These are phyloP conservation scores for Arthroderma sp. DNA, from an alignment of 2,329 filamentous ascomycete species.

Conservation along the genomic window DNA sequence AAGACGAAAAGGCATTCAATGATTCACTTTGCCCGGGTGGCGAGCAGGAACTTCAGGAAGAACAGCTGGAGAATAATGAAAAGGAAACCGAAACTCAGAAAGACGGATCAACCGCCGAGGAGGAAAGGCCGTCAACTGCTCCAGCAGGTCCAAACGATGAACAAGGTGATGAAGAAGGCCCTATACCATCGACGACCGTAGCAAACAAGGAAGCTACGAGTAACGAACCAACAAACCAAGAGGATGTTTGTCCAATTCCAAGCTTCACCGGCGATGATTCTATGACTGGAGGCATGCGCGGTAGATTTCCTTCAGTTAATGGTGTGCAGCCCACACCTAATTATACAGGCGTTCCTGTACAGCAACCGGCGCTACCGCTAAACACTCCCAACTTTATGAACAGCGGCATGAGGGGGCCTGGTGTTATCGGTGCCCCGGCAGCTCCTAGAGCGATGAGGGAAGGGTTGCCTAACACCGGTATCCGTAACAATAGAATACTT, in stretches of 20 bases:
- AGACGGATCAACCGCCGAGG: background rate
- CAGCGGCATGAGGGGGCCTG: slow-evolving; percentile 35
- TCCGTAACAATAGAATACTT: slow-evolving; percentile 48
- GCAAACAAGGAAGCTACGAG: background rate
- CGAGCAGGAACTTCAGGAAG: slow-evolving; percentile 21
- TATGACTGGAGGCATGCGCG: background rate
- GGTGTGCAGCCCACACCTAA: too few species aligned
- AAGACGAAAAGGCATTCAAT: slow-evolving; percentile 12
- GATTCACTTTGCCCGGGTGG: slow-evolving; percentile 23
- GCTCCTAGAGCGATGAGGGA: slow-evolving; percentile 92
- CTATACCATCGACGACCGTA: background rate
- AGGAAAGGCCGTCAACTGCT: background rate
- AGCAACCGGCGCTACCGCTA: slow-evolving; percentile 8
- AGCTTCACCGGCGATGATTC: background rate
- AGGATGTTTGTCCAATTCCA: slow-evolving; percentile 1
- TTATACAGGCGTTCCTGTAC: background rate
- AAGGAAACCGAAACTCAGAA: background rate
- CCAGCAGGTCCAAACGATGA: background rate
- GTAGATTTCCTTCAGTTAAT: background rate
- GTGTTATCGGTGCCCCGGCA: slow-evolving; percentile 61
- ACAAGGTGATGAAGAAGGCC: background rate
- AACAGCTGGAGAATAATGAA: slow-evolving; percentile 10
- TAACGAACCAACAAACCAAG: background rate
- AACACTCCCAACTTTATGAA: background rate
- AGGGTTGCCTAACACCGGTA: slow-evolving; percentile 69